phyloP scores from a whole-genome alignment of 1,139 yeast species.

The Lodderomyces pseudojiufengensis region DNA sequence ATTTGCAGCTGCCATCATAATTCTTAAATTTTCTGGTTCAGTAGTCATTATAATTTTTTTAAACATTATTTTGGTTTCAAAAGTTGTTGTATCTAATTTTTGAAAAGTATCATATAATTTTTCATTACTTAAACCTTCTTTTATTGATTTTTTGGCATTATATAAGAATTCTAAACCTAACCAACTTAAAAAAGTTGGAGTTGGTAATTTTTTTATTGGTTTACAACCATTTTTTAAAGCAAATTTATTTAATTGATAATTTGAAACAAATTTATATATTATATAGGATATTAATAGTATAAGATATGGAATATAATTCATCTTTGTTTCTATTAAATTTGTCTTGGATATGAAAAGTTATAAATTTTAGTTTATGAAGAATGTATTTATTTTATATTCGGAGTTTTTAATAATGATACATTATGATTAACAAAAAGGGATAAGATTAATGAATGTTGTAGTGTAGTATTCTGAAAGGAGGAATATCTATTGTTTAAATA shows the following conservation, averaged over 20 bases:
- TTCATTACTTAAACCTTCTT: slow-evolving; percentile 4
- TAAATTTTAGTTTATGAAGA: no score
- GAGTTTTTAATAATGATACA: no score
- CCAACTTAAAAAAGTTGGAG: background rate
- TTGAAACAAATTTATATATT: slow-evolving; percentile 1
- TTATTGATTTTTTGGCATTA: background rate
- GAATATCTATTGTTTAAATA: no score
- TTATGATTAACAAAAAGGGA: no score
- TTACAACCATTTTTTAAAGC: slow-evolving; percentile 4
- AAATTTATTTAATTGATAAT: background rate
- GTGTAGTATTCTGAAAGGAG: no score
- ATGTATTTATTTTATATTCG: no score
- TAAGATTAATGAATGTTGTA: no score
- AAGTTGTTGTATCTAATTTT: slow-evolving; percentile 4
- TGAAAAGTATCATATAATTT: background rate
- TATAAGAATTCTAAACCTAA: slow-evolving; percentile 4
- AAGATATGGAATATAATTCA: background rate
- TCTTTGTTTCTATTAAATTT: no score
- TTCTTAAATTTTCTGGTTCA: slow-evolving; percentile 29
- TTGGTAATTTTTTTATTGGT: slow-evolving; percentile 2
- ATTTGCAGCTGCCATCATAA: slow-evolving; percentile 27
- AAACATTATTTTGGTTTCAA: background rate
- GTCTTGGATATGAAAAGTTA: no score
- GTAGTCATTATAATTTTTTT: slow-evolving; percentile 13
- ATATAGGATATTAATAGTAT: background rate